phyloP scores from a whole-genome alignment of 495 filamentous ascomycete species.

The Xylaria palmicola region DNA sequence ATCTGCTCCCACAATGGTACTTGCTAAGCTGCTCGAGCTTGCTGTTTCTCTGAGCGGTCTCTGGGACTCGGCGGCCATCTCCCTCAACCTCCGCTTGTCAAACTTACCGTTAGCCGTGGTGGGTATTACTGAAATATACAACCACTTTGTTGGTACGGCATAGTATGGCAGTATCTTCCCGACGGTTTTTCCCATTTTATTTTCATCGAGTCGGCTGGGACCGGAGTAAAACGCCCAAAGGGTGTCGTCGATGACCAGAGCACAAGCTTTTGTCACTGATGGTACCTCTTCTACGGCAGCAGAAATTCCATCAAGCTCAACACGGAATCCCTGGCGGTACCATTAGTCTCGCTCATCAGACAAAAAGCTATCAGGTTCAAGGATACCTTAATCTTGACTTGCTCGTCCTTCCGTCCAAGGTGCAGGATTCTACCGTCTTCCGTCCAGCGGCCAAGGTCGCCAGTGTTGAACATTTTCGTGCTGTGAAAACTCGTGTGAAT shows the following conservation, averaged over 20 bases:
- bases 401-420: slow-evolving; percentile 37
- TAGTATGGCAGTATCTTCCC: slow-evolving; percentile 34
- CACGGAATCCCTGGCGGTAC: slow-evolving; percentile 31
- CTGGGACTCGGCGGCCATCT: slow-evolving; percentile 15
- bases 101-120: slow-evolving; percentile 41
- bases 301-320: slow-evolving; percentile 40
- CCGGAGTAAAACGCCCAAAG: slow-evolving; percentile 37
- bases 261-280: slow-evolving; percentile 32
- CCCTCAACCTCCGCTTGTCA: slow-evolving; percentile 32
- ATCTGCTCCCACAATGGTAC: neutral
- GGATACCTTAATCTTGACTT: slow-evolving; percentile 38
- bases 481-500: slow-evolving; percentile 10
- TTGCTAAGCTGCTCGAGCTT: slow-evolving; percentile 4
- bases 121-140: slow-evolving; percentile 26
- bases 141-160: slow-evolving; percentile 30
- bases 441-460: slow-evolving; percentile 37
- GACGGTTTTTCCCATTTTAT: slow-evolving; percentile 17
- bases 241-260: slow-evolving; percentile 29
- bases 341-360: neutral
- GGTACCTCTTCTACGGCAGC: slow-evolving; percentile 30
- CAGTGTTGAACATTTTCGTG: slow-evolving; percentile 37
- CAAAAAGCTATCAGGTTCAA: neutral
- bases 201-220: slow-evolving; percentile 11
- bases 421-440: slow-evolving; percentile 31
- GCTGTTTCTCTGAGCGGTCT: neutral